These are phyloP conservation scores for Lasiodiplodia theobromae DNA, from an alignment of 2,329 filamentous ascomycete genomes.

Conservation along the genomic window DNA sequence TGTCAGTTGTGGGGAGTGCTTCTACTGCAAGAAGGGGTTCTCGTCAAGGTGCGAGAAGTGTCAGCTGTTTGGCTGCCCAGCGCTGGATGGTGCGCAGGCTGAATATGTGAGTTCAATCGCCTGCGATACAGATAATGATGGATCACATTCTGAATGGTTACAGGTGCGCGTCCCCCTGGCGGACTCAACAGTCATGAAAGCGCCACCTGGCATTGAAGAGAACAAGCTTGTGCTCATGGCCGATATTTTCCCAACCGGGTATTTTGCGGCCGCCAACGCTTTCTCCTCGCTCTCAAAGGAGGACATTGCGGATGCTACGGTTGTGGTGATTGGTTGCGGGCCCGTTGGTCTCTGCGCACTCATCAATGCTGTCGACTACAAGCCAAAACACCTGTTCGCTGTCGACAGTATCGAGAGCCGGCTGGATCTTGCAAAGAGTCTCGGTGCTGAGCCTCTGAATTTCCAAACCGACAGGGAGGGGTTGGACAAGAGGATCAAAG, in stretches of 20 bases:
- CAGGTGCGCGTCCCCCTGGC: conserved; percentile 73
- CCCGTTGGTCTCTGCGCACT: conserved; percentile 81
- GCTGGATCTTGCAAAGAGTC: conserved; percentile 72
- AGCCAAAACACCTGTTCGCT: conserved; percentile 78
- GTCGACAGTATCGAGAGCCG: conserved; percentile 80
- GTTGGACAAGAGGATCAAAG: conserved; percentile 72
- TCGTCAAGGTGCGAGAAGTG: conserved; percentile 78
- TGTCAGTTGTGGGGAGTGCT: conserved; percentile 67
- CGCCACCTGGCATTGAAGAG: conserved; percentile 74
- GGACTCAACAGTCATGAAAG: conserved; percentile 79
- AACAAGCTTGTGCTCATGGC: conserved; percentile 85
- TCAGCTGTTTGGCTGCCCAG: conserved; percentile 72
- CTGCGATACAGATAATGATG: background rate
- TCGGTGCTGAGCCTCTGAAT: conserved; percentile 86
- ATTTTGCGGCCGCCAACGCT: conserved; percentile 81
- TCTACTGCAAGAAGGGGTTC: conserved; percentile 80
- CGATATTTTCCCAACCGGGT: conserved; percentile 87
- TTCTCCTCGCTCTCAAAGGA: conserved; percentile 68
- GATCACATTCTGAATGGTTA: background rate
- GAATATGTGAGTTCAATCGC: conserved; percentile 65
- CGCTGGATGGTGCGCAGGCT: conserved; percentile 80
- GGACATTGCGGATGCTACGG: conserved; percentile 70
- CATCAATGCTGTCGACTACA: conserved; percentile 76
- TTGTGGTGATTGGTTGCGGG: conserved; percentile 85
- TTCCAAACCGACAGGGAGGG: conserved; percentile 71